Percentiles rank a stretch among this genome's conserved stretches.
Evolutionary conservation across 352 stramenopile species (phyloP).

Genomic region (Phytophthora capsici): DNA sequence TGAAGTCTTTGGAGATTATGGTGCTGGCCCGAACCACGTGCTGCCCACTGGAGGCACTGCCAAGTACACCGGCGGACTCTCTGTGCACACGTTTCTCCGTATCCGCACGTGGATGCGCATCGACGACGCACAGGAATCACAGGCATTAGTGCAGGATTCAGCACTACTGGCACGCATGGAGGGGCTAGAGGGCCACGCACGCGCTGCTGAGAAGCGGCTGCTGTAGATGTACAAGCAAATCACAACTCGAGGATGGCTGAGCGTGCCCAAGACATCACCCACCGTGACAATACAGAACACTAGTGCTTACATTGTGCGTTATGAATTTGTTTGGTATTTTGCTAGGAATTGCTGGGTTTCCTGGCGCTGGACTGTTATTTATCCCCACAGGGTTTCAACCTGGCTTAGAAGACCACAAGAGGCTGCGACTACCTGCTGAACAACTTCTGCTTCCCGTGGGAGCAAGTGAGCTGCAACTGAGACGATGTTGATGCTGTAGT

Average conservation of each 20-base stretch:
- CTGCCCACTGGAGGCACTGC: conserved; percentile 97
- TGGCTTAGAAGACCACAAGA: conserved; percentile 13
- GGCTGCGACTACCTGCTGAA: conserved; percentile 36
- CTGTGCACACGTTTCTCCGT: conserved; percentile 98
- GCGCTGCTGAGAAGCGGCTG: conserved; percentile 80
- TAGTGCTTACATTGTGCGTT: conserved; percentile 13
- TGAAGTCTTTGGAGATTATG: conserved; percentile 98
- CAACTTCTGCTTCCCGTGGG: conserved; percentile 53
- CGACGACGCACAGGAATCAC: conserved; percentile 85
- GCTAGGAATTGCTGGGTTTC: too few relatives aligned
- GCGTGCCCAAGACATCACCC: conserved; percentile 3
- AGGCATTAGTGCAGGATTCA: conserved; percentile 93
- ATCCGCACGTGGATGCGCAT: conserved; percentile 99
- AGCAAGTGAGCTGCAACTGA: conserved; percentile 47
- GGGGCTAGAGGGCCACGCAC: conserved; percentile 83
- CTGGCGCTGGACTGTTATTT: background rate
- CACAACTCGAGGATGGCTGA: background rate
- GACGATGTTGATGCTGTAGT: conserved; percentile 67
- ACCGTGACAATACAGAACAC: conserved; percentile 39
- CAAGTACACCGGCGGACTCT: conserved; percentile 97
- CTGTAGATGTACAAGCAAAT: conserved; percentile 44
- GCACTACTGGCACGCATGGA: conserved; percentile 94
- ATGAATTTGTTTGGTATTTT: too few relatives aligned
- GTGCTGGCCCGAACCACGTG: conserved; percentile 98
- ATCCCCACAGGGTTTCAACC: conserved; percentile 22